A percentile compares a stretch with the other conserved stretches of the same genome.
These are phyloP conservation scores for Rhytidhysteron rufulum DNA, from an alignment of 2,329 filamentous ascomycete genomes.

Conservation along the genomic window DNA sequence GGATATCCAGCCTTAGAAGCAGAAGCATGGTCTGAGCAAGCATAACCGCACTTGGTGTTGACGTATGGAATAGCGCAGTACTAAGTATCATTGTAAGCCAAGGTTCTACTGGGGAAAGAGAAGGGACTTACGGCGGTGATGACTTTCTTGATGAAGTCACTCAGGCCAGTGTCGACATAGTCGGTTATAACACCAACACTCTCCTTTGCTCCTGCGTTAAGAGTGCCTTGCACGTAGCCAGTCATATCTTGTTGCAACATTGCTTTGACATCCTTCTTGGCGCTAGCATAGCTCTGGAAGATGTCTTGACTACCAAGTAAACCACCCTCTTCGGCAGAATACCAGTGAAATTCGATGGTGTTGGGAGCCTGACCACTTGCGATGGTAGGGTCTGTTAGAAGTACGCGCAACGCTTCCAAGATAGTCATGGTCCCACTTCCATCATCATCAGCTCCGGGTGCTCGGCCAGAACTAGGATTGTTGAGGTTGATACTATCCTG, in stretches of 20 bases:
- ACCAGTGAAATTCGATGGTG: conserved; percentile 96
- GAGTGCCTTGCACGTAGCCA: conserved; percentile 76
- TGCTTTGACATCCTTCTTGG: conserved; percentile 74
- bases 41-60: conserved; percentile 85
- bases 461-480: conserved; percentile 75
- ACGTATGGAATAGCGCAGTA: conserved; percentile 89
- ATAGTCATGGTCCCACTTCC: conserved; percentile 92
- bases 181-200: conserved; percentile 90
- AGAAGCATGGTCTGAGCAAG: conserved; percentile 72
- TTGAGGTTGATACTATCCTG: conserved; percentile 95
- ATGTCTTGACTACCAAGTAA: conserved; percentile 85
- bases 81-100: too few species aligned
- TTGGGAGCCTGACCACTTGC: conserved; percentile 70
- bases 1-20: conserved; percentile 72
- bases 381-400: conserved; percentile 70
- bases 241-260: conserved; percentile 98
- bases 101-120: too few species aligned
- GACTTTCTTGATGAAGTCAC: conserved; percentile 84
- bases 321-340: conserved; percentile 84
- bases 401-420: conserved; percentile 79
- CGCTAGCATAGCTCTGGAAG: conserved; percentile 74
- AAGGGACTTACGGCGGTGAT: too few species aligned
- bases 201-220: conserved; percentile 78
- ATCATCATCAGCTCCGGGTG: conserved; percentile 93
- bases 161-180: conserved; percentile 78